A percentile compares a stretch with the other conserved stretches of the same genome.
Evolutionary conservation across 192 early-diverging fungal genomes (phyloP).

Genomic region (Backusella liffmaniae): DNA sequence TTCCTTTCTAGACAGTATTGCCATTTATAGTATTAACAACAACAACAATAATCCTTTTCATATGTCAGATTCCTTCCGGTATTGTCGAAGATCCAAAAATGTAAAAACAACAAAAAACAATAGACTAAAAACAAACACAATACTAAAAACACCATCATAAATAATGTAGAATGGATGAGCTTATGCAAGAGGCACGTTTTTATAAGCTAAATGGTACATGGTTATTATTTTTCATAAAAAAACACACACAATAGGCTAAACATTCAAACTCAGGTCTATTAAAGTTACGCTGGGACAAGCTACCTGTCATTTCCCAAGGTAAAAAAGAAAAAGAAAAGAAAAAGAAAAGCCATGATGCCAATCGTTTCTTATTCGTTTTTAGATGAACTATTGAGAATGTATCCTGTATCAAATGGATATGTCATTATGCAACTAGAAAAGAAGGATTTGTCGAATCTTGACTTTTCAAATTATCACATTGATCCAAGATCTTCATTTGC

Average conservation of each 20-base stretch:
- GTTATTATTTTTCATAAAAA: background rate
- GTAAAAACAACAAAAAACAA: constrained; percentile 2
- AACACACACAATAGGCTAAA: background rate
- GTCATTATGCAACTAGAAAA: background rate
- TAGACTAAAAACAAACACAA: too few relatives aligned
- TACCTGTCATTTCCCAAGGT: constrained; percentile 17
- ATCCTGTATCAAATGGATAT: constrained; percentile 1
- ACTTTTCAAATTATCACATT: constrained; percentile 10
- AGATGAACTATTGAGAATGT: background rate
- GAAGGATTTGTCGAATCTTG: constrained; percentile 6
- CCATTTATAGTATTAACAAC: background rate
- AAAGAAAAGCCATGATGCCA: background rate
- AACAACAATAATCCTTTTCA: background rate
- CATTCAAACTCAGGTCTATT: constrained; percentile 9
- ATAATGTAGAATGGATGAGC: constrained; percentile 21
- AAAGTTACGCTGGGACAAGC: constrained; percentile 14
- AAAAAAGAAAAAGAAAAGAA: background rate
- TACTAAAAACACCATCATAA: background rate
- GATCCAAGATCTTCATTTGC: constrained; percentile 5
- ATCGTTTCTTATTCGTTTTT: background rate
- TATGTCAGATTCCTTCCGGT: constrained; percentile 27
- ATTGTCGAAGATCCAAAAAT: constrained; percentile 28
- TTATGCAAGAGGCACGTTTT: constrained; percentile 27
- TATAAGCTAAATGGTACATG: constrained; percentile 27
- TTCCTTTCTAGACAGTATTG: background rate